Evolutionary conservation across 768 basidiomycete genomes (phyloP), one percentile per base, ranked within the genome.

Genomic region (Leccinum uliginosum): DNA sequence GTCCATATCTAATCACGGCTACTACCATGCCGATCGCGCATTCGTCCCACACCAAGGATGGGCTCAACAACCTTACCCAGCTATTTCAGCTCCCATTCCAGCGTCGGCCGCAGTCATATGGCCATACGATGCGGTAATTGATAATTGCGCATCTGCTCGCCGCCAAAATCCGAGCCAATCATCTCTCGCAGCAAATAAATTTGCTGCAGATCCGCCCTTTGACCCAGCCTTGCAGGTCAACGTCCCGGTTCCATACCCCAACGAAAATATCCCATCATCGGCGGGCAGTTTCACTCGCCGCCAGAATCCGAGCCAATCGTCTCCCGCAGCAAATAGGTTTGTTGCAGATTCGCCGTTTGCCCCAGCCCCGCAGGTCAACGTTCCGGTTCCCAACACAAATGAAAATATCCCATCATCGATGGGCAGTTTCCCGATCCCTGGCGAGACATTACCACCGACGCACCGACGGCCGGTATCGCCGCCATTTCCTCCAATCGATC

Each of bases 1-100:
- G 45, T 50, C 59, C 12, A 17, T 46, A 51, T 59, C 56, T 34
- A 45, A 52, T 32, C 58, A 69, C 14, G 58, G 58, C 17, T 59
- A 64, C 65, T 51, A 46, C 7, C 59, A 53, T 50, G 23, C 59
- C 35, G 53, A 65, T 68, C 67, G 51, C 15, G 24, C 56, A 15
- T 46, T 19, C 19, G 24, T 43, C 47, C 61, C 45, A 4, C 51
- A 47, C 19, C 58, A 51, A 17, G 63, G 19, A 43, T 53, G 56
- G 55, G 23, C 10, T 34, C 58, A 48, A 23, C 50, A 2, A 6
- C 26, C 44, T 21, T 30, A 56, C 15, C 10, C 38, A 6, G 30
- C 53, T 2, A 23, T 56, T 38, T n/a, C 56, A 3, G n/a, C 56
- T 24, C 23, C 51, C 0, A 19, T 32, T 21, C 17, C 56, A 12